Evolutionary conservation across 2,329 filamentous ascomycete genomes (phyloP).

Genomic region (Simplicillium sp.): DNA sequence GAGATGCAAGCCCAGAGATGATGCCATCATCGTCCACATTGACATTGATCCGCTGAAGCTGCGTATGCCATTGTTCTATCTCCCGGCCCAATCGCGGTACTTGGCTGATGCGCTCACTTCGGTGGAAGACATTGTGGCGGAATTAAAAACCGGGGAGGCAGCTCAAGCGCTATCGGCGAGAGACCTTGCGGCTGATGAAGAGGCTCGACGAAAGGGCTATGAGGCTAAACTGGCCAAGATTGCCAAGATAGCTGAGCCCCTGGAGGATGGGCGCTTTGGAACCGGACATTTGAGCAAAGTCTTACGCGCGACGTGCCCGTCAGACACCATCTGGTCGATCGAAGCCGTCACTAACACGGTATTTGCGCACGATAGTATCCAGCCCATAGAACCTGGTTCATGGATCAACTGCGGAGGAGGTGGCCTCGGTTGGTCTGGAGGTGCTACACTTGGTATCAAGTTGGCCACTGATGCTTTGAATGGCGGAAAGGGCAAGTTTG

Average conservation of each 20-base stretch:
- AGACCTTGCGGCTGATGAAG: slow-evolving; percentile 13
- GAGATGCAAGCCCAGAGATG: slow-evolving; percentile 44
- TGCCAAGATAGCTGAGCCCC: slow-evolving; percentile 43
- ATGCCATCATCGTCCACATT: slow-evolving; percentile 51
- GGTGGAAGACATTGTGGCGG: slow-evolving; percentile 58
- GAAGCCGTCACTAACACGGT: slow-evolving; percentile 68
- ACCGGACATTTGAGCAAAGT: slow-evolving; percentile 28
- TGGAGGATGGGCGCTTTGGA: slow-evolving; percentile 41
- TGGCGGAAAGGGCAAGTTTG: slow-evolving; percentile 37
- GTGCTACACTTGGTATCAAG: slow-evolving; percentile 67
- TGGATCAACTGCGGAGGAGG: slow-evolving; percentile 79
- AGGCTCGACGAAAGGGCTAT: slow-evolving; percentile 48
- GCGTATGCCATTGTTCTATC: slow-evolving; percentile 66
- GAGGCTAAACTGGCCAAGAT: slow-evolving; percentile 51
- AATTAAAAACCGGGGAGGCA: slow-evolving; percentile 40
- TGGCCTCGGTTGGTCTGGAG: slow-evolving; percentile 73
- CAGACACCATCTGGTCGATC: slow-evolving; percentile 61
- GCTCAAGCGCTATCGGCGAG: slow-evolving; percentile 24
- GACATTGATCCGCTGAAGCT: slow-evolving; percentile 60
- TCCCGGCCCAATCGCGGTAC: slow-evolving; percentile 56
- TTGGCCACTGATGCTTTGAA: slow-evolving; percentile 44
- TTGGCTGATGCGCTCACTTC: slow-evolving; percentile 55
- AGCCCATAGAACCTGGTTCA: slow-evolving; percentile 55
- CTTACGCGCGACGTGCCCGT: slow-evolving; percentile 22
- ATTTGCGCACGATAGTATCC: slow-evolving; percentile 62